These are phyloP conservation scores for Paraleonurus japonicus DNA, from an alignment of 257 asterid species.

Conservation along the genomic window DNA sequence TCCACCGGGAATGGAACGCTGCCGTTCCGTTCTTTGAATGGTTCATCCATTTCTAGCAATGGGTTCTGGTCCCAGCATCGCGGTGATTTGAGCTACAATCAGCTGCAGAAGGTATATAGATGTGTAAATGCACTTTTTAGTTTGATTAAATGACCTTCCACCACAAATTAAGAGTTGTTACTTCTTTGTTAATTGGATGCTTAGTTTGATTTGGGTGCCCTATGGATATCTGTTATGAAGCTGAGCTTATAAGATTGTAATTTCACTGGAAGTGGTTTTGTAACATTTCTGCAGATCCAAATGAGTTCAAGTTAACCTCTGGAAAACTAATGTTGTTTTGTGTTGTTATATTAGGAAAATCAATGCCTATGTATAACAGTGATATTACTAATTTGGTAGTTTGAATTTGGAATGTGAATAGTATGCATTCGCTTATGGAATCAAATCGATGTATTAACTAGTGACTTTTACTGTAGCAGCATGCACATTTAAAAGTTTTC, in stretches of 20 bases:
- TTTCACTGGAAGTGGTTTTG: background rate
- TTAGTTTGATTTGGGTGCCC: constrained; percentile 20
- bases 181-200: constrained; percentile 18
- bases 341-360: constrained; percentile 3
- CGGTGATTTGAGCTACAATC: constrained; percentile 63
- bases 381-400: constrained; percentile 14
- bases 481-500: constrained; percentile 18
- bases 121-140: background rate
- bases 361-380: background rate
- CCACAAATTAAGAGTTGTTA: constrained; percentile 21
- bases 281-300: constrained; percentile 19
- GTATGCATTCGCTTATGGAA: background rate
- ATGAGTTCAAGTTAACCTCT: constrained; percentile 17
- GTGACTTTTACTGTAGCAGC: constrained; percentile 14
- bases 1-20: constrained; percentile 41
- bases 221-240: constrained; percentile 3
- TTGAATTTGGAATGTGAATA: constrained; percentile 10
- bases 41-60: constrained; percentile 45
- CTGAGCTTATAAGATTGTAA: constrained; percentile 9
- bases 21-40: constrained; percentile 38
- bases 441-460: constrained; percentile 6
- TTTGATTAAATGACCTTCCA: constrained; percentile 14
- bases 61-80: constrained; percentile 83
- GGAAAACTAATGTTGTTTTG: constrained; percentile 6
- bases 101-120: constrained; percentile 80